Conservation (phyloP, 2,329 filamentous ascomycete genomes). For the Aspergillus aculeatinus region DNA sequence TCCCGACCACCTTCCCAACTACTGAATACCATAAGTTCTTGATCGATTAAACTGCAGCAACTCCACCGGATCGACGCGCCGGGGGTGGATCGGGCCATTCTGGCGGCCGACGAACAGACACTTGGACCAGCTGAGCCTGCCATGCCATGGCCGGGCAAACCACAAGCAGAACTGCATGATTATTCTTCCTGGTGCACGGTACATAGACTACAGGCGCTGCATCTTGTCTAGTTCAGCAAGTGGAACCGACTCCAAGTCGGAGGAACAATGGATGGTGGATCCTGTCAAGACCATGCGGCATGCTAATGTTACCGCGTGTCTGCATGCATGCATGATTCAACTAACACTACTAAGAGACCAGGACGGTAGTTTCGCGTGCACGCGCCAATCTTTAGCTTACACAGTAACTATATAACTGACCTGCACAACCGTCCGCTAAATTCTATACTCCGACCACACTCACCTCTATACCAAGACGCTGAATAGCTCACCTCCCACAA, state of each 20-base stretch:
- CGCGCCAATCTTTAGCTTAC: background rate
- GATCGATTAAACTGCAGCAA: constrained; percentile 2
- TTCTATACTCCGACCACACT: background rate
- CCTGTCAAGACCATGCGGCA: background rate
- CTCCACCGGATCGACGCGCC: constrained; percentile 12
- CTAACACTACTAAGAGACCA: background rate
- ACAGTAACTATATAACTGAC: background rate
- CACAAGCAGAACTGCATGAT: background rate
- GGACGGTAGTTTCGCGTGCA: background rate
- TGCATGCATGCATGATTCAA: background rate
- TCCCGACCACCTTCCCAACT: too few species aligned
- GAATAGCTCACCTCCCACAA: background rate
- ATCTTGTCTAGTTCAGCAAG: background rate
- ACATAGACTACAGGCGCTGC: background rate
- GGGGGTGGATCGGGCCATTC: constrained; percentile 7
- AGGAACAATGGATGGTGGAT: background rate
- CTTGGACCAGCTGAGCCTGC: constrained; percentile 4
- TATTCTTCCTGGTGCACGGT: background rate
- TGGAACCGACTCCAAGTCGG: background rate
- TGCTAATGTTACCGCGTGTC: background rate
- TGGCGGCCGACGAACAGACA: background rate
- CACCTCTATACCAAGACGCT: background rate
- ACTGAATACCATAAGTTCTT: background rate
- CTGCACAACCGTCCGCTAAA: background rate
- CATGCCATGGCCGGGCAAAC: constrained; percentile 1